A percentile compares a stretch with the other conserved stretches of the same genome.
Evolutionary conservation across 2,329 filamentous ascomycete species (phyloP).

Genomic region (Penicillium sp.): DNA sequence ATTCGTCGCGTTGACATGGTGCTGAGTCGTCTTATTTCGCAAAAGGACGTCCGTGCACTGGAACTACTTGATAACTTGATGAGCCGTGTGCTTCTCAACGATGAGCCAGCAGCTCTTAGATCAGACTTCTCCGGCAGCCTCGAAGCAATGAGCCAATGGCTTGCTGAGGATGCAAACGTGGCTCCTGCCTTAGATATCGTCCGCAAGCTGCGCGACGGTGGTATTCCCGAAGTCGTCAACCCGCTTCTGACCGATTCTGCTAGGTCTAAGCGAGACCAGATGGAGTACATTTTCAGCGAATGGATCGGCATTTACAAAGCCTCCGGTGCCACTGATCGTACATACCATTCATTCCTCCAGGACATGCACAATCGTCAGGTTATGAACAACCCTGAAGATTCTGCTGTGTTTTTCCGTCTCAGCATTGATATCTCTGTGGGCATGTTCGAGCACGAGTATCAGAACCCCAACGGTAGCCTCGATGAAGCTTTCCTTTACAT

Average conservation of each 20-base stretch:
- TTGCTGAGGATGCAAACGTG: constrained; percentile 69
- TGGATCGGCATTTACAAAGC: constrained; percentile 85
- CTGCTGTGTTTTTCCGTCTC: constrained; percentile 75
- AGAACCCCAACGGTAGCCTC: constrained; percentile 61
- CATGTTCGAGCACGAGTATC: constrained; percentile 71
- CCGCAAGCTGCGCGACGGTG: constrained; percentile 58
- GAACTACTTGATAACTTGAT: constrained; percentile 79
- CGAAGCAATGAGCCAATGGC: constrained; percentile 78
- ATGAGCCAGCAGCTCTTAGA: constrained; percentile 74
- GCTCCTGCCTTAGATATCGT: constrained; percentile 71
- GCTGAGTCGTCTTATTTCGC: constrained; percentile 70
- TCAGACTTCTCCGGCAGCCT: constrained; percentile 84
- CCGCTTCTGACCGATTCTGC: constrained; percentile 58
- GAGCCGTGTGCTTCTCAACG: constrained; percentile 75
- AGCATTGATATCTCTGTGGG: constrained; percentile 78
- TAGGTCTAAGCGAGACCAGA: constrained; percentile 70
- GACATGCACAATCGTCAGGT: constrained; percentile 77
- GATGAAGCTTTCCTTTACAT: constrained; percentile 64
- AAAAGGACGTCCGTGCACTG: constrained; percentile 70
- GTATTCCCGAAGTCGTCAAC: constrained; percentile 57
- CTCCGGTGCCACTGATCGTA: constrained; percentile 71
- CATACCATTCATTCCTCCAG: constrained; percentile 73
- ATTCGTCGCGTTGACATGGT: constrained; percentile 68
- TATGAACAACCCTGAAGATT: constrained; percentile 72
- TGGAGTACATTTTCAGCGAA: constrained; percentile 94